Percentiles rank a stretch among this genome's conserved stretches.
These are phyloP conservation scores for Epithemia pelagica DNA, from an alignment of 108 stramenopile species.

Conservation along the genomic window DNA sequence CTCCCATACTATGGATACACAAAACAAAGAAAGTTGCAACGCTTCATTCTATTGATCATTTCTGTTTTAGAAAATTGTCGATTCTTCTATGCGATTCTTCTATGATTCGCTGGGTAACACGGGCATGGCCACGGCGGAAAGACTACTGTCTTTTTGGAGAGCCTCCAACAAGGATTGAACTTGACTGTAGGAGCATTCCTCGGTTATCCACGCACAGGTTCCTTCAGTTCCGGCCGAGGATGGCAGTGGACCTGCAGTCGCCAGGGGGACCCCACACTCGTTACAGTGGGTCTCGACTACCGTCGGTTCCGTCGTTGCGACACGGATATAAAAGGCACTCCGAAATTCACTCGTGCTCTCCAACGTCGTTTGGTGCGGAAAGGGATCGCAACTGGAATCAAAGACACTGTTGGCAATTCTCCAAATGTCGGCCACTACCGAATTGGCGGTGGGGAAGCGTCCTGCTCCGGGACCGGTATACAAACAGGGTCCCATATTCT, in stretches of 20 bases:
- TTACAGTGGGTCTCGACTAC: background rate
- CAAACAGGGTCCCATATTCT: constrained; percentile 63
- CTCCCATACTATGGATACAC: too few species aligned
- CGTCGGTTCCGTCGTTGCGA: background rate
- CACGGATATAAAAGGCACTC: background rate
- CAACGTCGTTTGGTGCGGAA: background rate
- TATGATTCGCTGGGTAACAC: background rate
- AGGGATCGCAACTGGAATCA: background rate
- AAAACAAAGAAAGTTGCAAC: too few species aligned
- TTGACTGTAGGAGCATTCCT: background rate
- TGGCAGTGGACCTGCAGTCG: background rate
- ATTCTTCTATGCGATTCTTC: too few species aligned
- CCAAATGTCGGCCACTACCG: constrained; percentile 84
- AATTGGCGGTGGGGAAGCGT: constrained; percentile 91
- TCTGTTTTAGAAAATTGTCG: too few species aligned
- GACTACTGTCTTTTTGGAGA: background rate
- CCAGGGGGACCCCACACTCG: background rate
- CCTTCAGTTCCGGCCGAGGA: background rate
- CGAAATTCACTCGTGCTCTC: background rate
- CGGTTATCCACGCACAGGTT: background rate
- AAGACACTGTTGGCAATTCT: constrained; percentile 53
- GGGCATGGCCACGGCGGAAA: background rate
- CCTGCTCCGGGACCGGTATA: constrained; percentile 88
- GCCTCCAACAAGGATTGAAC: background rate
- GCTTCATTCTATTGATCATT: too few species aligned